Evolutionary conservation across 495 filamentous ascomycete species (phyloP).

Genomic region (Neurospora intermedia): DNA sequence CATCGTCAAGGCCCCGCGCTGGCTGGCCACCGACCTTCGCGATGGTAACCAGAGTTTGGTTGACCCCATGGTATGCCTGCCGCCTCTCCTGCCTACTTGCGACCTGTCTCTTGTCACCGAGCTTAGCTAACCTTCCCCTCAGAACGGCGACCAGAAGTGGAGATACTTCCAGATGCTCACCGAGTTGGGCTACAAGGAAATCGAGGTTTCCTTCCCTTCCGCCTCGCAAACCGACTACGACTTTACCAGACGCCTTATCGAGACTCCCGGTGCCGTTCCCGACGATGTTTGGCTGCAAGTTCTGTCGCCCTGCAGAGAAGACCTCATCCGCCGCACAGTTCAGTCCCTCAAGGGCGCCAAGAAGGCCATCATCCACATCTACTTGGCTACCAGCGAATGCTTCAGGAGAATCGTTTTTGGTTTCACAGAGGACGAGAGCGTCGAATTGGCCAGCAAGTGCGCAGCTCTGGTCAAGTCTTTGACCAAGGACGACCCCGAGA

Average conservation of each 20-base stretch:
- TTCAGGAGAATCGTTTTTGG: slow-evolving; percentile 85
- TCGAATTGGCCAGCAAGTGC: slow-evolving; percentile 78
- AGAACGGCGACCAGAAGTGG: slow-evolving; percentile 93
- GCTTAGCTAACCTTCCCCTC: slow-evolving; percentile 16
- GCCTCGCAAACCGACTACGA: slow-evolving; percentile 92
- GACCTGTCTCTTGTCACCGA: neutral
- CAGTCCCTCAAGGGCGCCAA: slow-evolving; percentile 82
- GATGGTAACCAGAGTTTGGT: slow-evolving; percentile 86
- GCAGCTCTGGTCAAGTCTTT: slow-evolving; percentile 78
- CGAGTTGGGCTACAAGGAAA: slow-evolving; percentile 93
- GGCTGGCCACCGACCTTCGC: slow-evolving; percentile 75
- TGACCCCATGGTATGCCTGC: slow-evolving; percentile 67
- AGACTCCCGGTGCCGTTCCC: slow-evolving; percentile 76
- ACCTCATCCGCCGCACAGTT: slow-evolving; percentile 84
- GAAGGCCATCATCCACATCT: slow-evolving; percentile 95
- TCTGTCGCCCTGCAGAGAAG: slow-evolving; percentile 83
- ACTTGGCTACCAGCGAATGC: slow-evolving; percentile 88
- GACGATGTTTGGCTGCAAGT: slow-evolving; percentile 96
- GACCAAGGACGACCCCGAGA: slow-evolving; percentile 85
- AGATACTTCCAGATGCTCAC: slow-evolving; percentile 90
- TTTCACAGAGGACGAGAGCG: slow-evolving; percentile 69
- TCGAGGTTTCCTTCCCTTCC: slow-evolving; percentile 93
- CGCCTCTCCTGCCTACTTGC: neutral
- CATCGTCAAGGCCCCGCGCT: slow-evolving; percentile 69
- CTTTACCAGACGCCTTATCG: slow-evolving; percentile 80